A percentile compares a stretch with the other conserved stretches of the same genome.
These are phyloP conservation scores for Wickerhamomyces tratensis DNA, from an alignment of 805 yeast species.

Conservation along the genomic window DNA sequence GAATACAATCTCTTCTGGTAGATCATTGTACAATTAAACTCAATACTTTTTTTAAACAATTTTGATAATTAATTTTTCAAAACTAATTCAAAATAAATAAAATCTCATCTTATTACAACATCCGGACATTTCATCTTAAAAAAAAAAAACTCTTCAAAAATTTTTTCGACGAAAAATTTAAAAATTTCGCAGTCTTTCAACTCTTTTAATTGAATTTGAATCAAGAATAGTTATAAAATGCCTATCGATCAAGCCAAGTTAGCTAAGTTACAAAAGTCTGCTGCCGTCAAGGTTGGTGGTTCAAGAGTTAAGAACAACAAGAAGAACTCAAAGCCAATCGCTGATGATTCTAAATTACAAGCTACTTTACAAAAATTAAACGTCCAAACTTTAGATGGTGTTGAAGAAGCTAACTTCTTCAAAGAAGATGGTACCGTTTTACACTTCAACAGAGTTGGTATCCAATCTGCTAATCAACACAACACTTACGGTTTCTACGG, in stretches of 20 bases:
- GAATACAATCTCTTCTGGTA: not conserved
- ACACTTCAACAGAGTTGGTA: slow-evolving; percentile 94
- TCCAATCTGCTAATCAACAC: slow-evolving; percentile 83
- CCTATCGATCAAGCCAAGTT: slow-evolving; percentile 90
- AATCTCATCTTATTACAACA: not conserved
- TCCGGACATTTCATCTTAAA: slow-evolving; percentile 3
- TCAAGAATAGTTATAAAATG: slow-evolving; percentile 29
- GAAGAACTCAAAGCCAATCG: slow-evolving; percentile 51
- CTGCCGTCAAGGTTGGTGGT: slow-evolving; percentile 74
- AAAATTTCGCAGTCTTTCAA: too few relatives aligned
- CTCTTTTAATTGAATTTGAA: not conserved
- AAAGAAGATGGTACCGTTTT: slow-evolving; percentile 92
- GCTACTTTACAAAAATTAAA: slow-evolving; percentile 81
- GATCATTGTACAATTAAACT: not conserved
- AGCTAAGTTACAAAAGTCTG: slow-evolving; percentile 84
- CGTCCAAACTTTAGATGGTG: slow-evolving; percentile 80
- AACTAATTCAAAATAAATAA: too few relatives aligned
- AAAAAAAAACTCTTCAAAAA: too few relatives aligned
- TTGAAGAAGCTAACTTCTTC: slow-evolving; percentile 97
- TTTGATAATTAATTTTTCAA: too few relatives aligned
- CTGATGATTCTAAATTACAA: slow-evolving; percentile 87
- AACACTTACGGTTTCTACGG: slow-evolving; percentile 95
- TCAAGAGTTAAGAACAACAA: slow-evolving; percentile 92
- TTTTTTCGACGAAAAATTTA: not conserved
- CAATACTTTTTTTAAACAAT: not conserved